Base-by-base conservation (phyloP, 495 filamentous ascomycete species). In the Hypoxylon rickii region DNA sequence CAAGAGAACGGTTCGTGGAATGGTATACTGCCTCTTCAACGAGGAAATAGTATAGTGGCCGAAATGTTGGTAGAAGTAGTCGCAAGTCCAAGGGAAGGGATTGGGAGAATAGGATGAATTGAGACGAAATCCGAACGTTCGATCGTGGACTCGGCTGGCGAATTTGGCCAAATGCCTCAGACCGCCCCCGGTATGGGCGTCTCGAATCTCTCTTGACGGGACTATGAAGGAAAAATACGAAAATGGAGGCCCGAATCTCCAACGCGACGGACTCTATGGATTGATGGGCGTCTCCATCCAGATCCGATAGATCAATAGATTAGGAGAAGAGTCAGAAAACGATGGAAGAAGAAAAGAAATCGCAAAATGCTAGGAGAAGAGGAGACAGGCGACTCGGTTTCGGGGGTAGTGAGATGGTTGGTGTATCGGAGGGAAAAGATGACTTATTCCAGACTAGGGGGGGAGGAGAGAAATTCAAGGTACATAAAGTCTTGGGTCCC, bases 171-270 rank as follows among this genome's bases (percentile, higher is more conserved):
- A 66, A 69, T 62, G 60, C 66, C 61, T 65, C 63, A 65, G 51
- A 63, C 59, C 49, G 60, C 59, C 55, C 48, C 39, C 38, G 1
- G 8, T 32, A 34, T 29, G 12, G 51, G 11, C 33, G 39, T 29
- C 33, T 41, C 51, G 33, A 37, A 20, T 53, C 32, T 18, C 43
- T 49, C 37, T n/a, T n/a, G n/a, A n/a, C n/a, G n/a, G 37, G 36
- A 29, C 36, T 21, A 49, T 16, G 44, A 48, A 46, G 55, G 40
- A 55, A 52, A 44, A 58, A 50, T 7, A 16, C 21, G 18, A 49
- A 61, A 56, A 62, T 56, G 66, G 66, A 69, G 66, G 66, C 66
- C 66, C 66, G 66, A 65, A 69, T 69, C 66, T 69, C 66, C 66
- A 69, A 63, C 66, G 60, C 66, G 54, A 45, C 66, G 66, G 66